Percentiles rank a stretch among this genome's conserved stretches.
These are phyloP conservation scores for Candida succiphila DNA, from an alignment of 805 yeast species.

Conservation along the genomic window DNA sequence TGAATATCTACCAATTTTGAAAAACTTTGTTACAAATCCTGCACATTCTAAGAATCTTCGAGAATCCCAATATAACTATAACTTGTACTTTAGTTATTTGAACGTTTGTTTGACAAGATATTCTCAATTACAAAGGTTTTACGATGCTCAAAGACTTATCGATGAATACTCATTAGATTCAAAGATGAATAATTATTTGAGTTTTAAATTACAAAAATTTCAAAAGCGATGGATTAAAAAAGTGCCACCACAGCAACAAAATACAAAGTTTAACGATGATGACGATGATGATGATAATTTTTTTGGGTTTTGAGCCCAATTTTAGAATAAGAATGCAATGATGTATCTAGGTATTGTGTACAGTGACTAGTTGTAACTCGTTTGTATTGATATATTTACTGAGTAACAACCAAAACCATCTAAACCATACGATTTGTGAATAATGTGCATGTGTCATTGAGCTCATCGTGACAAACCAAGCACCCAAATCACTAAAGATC, in stretches of 20 bases:
- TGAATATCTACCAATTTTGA: conserved; percentile 12
- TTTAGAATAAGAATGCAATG: too few species aligned
- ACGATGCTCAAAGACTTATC: conserved; percentile 19
- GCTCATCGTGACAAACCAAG: conserved; percentile 34
- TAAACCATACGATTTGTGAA: conserved; percentile 92
- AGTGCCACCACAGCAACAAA: conserved; percentile 5
- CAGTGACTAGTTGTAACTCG: conserved; percentile 36
- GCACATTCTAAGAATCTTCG: conserved; percentile 5
- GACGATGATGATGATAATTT: conserved; percentile 19
- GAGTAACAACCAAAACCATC: conserved; percentile 76
- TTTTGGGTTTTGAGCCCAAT: conserved; percentile 20
- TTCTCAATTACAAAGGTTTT: conserved; percentile 10
- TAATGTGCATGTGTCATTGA: conserved; percentile 79
- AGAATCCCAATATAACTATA: conserved; percentile 11
- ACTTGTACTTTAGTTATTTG: conserved; percentile 12
- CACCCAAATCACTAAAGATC: conserved; percentile 29
- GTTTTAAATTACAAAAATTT: conserved; percentile 5
- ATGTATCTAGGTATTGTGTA: too few species aligned
- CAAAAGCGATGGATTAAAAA: conserved; percentile 11
- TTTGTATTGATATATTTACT: conserved; percentile 75
- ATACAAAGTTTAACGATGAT: neutral
- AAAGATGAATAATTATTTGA: conserved; percentile 10
- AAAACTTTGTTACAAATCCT: conserved; percentile 5
- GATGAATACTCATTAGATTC: conserved; percentile 15
- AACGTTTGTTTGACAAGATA: conserved; percentile 12